Percentiles rank a stretch among this genome's conserved stretches.
phyloP scores from a whole-genome alignment of 2,329 filamentous ascomycete genomes.

The Aspergillus quadricinctus region DNA sequence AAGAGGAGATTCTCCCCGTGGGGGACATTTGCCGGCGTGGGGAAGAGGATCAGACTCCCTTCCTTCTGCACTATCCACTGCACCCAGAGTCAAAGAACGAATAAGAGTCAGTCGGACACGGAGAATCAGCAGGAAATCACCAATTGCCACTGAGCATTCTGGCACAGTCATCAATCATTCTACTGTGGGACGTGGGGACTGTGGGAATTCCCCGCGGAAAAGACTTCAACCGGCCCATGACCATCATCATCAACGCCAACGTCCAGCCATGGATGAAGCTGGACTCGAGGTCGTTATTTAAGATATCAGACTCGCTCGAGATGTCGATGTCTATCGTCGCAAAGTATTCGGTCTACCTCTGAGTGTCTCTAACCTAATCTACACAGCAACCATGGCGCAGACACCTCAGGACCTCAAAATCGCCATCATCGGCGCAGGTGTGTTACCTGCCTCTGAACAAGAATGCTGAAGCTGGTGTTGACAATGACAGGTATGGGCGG shows the following conservation, averaged over 20 bases:
- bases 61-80: no score
- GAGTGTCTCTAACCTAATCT: neutral
- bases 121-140: neutral
- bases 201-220: neutral
- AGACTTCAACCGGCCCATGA: neutral
- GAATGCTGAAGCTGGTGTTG: neutral
- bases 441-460: neutral
- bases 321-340: no score
- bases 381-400: neutral
- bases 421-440: conserved; percentile 46
- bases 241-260: neutral
- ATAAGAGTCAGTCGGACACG: neutral
- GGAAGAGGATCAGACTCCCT: neutral
- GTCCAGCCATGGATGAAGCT: neutral
- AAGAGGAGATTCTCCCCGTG: neutral
- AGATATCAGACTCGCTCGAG: neutral
- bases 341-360: neutral
- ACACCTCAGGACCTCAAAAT: conserved; percentile 33
- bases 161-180: no score
- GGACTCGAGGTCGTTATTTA: neutral
- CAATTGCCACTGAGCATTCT: neutral
- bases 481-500: conserved; percentile 64
- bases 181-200: neutral
- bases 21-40: neutral
- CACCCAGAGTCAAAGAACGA: no score